Evolutionary conservation across 805 yeast genomes (phyloP).

Genomic region (Grigorovia transvaalensis): DNA sequence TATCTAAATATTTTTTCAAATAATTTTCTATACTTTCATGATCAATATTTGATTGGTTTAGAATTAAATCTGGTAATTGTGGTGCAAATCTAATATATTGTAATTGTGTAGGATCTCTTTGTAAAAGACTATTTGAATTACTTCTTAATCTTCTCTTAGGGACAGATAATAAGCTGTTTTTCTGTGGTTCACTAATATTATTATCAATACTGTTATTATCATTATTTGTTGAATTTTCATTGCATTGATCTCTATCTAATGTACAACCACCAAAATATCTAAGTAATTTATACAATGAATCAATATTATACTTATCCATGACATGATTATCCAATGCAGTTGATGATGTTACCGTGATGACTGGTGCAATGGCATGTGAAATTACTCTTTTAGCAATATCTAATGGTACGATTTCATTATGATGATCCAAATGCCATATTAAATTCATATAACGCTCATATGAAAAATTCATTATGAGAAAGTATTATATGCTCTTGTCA

Average conservation of each 20-base stretch:
- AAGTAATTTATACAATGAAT: slow-evolving; percentile 24
- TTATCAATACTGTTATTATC: no score
- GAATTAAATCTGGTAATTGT: slow-evolving; percentile 27
- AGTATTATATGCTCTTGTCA: no score
- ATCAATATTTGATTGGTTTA: slow-evolving; percentile 6
- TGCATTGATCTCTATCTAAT: slow-evolving; percentile 26
- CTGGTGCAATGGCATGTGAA: slow-evolving; percentile 27
- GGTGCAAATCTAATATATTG: slow-evolving; percentile 42
- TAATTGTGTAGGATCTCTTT: slow-evolving; percentile 25
- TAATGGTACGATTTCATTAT: slow-evolving; percentile 20
- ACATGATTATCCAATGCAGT: slow-evolving; percentile 22
- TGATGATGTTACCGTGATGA: slow-evolving; percentile 25
- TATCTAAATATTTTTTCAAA: slow-evolving; percentile 25
- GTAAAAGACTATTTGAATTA: slow-evolving; percentile 26
- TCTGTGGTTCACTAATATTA: no score
- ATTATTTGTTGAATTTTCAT: slow-evolving; percentile 8
- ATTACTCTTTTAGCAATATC: slow-evolving; percentile 26
- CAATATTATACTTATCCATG: slow-evolving; percentile 16
- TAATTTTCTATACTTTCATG: slow-evolving; percentile 31
- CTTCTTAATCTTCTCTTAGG: slow-evolving; percentile 10
- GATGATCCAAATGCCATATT: slow-evolving; percentile 24
- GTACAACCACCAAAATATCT: slow-evolving; percentile 28
- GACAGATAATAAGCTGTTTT: neutral
- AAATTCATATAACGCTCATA: slow-evolving; percentile 19
- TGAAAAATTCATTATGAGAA: slow-evolving; percentile 5